phyloP scores from a whole-genome alignment of 2,329 filamentous ascomycete genomes.

The Claviceps maximensis region DNA sequence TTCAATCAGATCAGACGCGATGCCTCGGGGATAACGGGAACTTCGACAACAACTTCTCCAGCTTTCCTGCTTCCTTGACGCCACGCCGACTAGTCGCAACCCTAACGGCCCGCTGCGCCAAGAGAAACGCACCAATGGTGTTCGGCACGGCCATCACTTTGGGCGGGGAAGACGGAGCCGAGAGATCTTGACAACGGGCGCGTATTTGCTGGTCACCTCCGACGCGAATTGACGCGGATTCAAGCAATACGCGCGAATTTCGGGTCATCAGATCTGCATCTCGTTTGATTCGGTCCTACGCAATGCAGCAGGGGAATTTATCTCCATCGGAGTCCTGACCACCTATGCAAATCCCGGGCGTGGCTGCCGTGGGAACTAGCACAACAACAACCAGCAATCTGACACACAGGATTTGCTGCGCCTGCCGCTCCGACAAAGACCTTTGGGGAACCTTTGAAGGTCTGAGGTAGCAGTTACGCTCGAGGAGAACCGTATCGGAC shows the following conservation, averaged over 20 bases:
- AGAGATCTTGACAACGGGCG: not conserved
- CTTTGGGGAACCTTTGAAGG: not conserved
- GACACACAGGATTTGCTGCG: not conserved
- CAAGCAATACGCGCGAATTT: not conserved
- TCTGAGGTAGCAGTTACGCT: not conserved
- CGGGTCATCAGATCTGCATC: too few relatives aligned
- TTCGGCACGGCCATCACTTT: not conserved
- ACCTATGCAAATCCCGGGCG: not conserved
- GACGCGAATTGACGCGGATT: not conserved
- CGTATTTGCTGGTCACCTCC: not conserved
- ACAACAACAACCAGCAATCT: not conserved
- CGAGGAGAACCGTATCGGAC: not conserved
- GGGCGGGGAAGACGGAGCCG: constrained; percentile 2
- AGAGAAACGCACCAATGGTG: not conserved
- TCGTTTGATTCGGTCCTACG: not conserved
- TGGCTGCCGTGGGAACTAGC: not conserved
- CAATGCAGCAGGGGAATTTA: too few relatives aligned
- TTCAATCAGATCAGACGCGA: not conserved
- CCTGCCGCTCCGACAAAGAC: not conserved
- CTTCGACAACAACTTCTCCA: not conserved
- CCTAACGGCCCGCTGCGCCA: not conserved
- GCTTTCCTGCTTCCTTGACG: not conserved
- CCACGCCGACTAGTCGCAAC: not conserved
- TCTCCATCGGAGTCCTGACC: too few relatives aligned
- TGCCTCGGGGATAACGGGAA: not conserved